A percentile compares a stretch with the other conserved stretches of the same genome.
Evolutionary conservation across 305 asterid species (phyloP).

Genomic region (Solanum hybrid): DNA sequence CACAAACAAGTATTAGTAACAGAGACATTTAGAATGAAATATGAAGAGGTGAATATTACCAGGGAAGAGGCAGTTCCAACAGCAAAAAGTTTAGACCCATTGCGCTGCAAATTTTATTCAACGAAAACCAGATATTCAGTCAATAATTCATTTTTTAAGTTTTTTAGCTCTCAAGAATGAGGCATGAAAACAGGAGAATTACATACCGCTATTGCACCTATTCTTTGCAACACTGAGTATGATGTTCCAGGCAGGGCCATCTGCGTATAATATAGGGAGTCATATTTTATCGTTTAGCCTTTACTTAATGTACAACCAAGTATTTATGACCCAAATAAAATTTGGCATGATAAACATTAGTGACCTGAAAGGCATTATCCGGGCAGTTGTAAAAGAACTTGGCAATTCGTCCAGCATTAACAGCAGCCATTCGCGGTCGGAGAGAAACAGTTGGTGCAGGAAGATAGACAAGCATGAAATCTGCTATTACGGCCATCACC

Average conservation of each 20-base stretch:
- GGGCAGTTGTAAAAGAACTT: constrained; percentile 71
- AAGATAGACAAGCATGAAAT: constrained; percentile 95
- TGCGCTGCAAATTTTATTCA: constrained; percentile 42
- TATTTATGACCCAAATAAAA: background rate
- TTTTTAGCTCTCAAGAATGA: background rate
- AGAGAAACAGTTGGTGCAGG: constrained; percentile 97
- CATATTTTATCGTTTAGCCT: background rate
- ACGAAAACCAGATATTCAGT: constrained; percentile 7
- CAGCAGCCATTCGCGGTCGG: constrained; percentile 56
- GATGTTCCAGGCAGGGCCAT: constrained; percentile 76
- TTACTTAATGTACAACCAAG: background rate
- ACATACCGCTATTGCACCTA: constrained; percentile 78
- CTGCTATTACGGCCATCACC: constrained; percentile 95
- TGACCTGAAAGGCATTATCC: constrained; percentile 83
- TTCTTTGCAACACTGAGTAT: constrained; percentile 65
- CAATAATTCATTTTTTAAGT: background rate
- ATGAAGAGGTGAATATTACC: constrained; percentile 28
- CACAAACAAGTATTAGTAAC: background rate
- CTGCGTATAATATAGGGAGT: constrained; percentile 27
- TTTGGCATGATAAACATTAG: background rate
- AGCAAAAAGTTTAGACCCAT: constrained; percentile 77
- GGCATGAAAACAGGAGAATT: background rate
- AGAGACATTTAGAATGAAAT: background rate
- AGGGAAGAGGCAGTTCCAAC: constrained; percentile 85
- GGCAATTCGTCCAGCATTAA: constrained; percentile 62